Percentiles rank a stretch among this genome's conserved stretches.
These are phyloP conservation scores for Physaria fendleri DNA, from an alignment of 345 rosid genomes.

Conservation along the genomic window DNA sequence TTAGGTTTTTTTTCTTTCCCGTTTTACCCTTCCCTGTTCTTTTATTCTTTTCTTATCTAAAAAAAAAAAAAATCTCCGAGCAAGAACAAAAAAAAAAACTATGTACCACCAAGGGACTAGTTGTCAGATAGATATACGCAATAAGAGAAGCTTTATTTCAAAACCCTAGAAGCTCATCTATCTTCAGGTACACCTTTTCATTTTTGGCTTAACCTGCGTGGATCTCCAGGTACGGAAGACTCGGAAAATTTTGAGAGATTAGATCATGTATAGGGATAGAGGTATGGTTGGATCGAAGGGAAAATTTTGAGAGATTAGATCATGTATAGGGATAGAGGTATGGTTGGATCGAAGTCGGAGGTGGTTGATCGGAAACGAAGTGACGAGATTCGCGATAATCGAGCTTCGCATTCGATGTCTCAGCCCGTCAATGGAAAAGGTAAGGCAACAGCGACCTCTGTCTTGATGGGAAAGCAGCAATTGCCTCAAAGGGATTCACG, in stretches of 20 bases:
- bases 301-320: slow-evolving; percentile 1
- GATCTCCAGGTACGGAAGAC: slow-evolving; percentile 17
- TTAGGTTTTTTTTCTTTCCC: slow-evolving; percentile 1
- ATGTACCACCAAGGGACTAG: slow-evolving; percentile 13
- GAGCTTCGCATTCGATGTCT: slow-evolving; percentile 65
- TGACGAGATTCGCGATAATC: slow-evolving; percentile 67
- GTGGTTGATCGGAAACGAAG: slow-evolving; percentile 79
- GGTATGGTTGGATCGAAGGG: slow-evolving; percentile 55
- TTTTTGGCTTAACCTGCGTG: slow-evolving; percentile 6
- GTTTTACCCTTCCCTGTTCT: slow-evolving; percentile 22
- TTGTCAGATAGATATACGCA: slow-evolving; percentile 11
- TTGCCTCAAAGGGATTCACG: slow-evolving; percentile 50
- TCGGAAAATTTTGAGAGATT: neutral
- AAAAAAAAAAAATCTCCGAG: neutral
- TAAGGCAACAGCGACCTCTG: slow-evolving; percentile 36
- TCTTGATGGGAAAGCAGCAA: slow-evolving; percentile 57
- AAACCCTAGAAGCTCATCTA: slow-evolving; percentile 14
- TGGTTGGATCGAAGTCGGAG: slow-evolving; percentile 62
- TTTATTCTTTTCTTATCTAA: slow-evolving; percentile 25
- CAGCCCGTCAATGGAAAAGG: slow-evolving; percentile 59
- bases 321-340: slow-evolving; percentile 43
- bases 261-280: slow-evolving; percentile 38
- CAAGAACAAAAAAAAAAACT: slow-evolving; percentile 12
- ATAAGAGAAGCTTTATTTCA: slow-evolving; percentile 14
- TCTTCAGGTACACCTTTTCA: neutral